Evolutionary conservation across 805 yeast genomes (phyloP).

Genomic region (Kuraishia borneana): DNA sequence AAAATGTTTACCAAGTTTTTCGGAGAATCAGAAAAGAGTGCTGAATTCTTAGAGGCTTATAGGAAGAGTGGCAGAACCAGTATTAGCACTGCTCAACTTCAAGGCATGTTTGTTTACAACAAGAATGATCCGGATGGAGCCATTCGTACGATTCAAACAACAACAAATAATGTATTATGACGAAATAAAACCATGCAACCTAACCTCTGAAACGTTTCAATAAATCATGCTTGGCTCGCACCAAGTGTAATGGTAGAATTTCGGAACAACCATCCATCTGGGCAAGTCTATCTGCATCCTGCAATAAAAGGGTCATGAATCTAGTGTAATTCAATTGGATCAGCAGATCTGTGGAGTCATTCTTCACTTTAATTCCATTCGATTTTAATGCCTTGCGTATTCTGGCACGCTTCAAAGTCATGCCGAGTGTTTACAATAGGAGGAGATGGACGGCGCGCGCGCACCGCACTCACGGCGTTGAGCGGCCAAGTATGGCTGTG

Average conservation of each 20-base stretch:
- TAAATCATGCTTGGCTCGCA: slow-evolving; percentile 20
- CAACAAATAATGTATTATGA: neutral
- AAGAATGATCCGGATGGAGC: slow-evolving; percentile 77
- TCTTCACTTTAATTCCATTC: slow-evolving; percentile 14
- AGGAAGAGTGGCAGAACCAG: slow-evolving; percentile 33
- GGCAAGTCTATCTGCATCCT: slow-evolving; percentile 27
- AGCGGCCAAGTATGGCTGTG: no score
- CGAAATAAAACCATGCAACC: slow-evolving; percentile 6
- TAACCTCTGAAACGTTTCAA: slow-evolving; percentile 25
- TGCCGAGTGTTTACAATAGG: no score
- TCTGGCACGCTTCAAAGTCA: no score
- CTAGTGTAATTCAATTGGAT: slow-evolving; percentile 35
- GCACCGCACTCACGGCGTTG: no score
- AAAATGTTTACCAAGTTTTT: slow-evolving; percentile 86
- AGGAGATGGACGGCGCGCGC: no score
- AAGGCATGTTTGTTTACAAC: slow-evolving; percentile 89
- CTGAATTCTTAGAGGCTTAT: slow-evolving; percentile 35
- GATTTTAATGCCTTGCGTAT: no score
- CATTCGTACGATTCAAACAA: slow-evolving; percentile 41
- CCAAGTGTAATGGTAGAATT: slow-evolving; percentile 28
- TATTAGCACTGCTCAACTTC: slow-evolving; percentile 88
- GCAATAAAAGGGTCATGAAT: slow-evolving; percentile 28
- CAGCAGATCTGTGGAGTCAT: slow-evolving; percentile 28
- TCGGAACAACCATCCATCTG: slow-evolving; percentile 28
- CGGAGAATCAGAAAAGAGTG: slow-evolving; percentile 45